Percentiles rank a stretch among this genome's conserved stretches.
These are phyloP conservation scores for Physcia stellaris DNA, from an alignment of 495 filamentous ascomycete species.

Conservation along the genomic window DNA sequence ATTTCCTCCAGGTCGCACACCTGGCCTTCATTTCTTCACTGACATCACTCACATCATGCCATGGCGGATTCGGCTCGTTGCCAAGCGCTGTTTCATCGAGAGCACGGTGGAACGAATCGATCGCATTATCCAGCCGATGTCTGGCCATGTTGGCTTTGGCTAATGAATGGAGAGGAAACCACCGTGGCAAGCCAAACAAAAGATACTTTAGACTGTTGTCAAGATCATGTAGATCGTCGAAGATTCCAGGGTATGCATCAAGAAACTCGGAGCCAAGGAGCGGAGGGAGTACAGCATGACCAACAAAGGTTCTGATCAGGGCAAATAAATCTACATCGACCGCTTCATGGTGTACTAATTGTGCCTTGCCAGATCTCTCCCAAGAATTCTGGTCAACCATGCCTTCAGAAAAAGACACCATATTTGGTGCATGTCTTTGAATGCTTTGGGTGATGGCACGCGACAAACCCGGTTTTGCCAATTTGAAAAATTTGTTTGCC, in stretches of 20 bases:
- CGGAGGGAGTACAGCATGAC: constrained; percentile 31
- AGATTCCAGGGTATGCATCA: constrained; percentile 37
- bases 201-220: constrained; percentile 39
- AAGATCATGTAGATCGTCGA: constrained; percentile 41
- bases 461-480: no score
- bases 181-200: constrained; percentile 36
- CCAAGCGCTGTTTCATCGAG: constrained; percentile 33
- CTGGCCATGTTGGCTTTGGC: constrained; percentile 39
- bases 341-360: no score
- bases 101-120: constrained; percentile 36
- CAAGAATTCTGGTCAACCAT: constrained; percentile 46
- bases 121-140: constrained; percentile 30
- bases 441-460: no score
- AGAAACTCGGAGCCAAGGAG: constrained; percentile 42
- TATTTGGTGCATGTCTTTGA: constrained; percentile 28
- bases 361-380: constrained; percentile 41
- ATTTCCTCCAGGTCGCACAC: constrained; percentile 24
- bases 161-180: constrained; percentile 33
- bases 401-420: constrained; percentile 46
- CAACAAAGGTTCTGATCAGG: constrained; percentile 41
- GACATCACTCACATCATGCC: constrained; percentile 41
- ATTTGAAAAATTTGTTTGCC: no score
- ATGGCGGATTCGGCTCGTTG: constrained; percentile 29
- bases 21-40: constrained; percentile 33
- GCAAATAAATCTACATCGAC: constrained; percentile 39